phyloP scores from a whole-genome alignment of 306 rosid genomes.

The Lagenaria siceraria region DNA sequence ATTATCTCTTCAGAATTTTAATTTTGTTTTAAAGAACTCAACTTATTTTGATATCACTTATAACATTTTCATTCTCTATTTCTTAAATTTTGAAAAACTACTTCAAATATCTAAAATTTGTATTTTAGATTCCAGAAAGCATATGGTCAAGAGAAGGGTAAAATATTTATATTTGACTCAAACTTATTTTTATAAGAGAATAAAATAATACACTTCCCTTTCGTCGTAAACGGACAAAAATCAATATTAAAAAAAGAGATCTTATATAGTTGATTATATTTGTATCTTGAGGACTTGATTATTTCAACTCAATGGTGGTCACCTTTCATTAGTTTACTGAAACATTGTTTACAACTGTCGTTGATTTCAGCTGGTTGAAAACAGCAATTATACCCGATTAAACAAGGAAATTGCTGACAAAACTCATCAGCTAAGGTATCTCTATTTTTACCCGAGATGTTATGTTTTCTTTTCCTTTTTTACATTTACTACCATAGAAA shows the following conservation, averaged over 20 bases:
- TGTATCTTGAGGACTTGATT: neutral
- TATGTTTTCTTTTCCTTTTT: neutral
- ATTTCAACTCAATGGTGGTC: neutral
- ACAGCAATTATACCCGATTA: slow-evolving; percentile 45
- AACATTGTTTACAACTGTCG: neutral
- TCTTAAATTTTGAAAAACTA: neutral
- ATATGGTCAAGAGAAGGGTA: neutral
- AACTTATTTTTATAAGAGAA: neutral
- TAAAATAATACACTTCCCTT: neutral
- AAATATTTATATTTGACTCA: neutral
- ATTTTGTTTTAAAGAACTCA: neutral
- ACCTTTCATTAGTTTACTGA: neutral
- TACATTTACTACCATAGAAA: neutral
- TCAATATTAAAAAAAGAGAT: neutral
- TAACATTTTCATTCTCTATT: neutral
- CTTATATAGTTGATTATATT: neutral
- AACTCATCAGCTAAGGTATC: slow-evolving; percentile 63
- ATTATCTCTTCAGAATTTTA: neutral
- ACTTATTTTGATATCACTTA: neutral
- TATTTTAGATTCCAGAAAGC: neutral
- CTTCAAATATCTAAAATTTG: neutral
- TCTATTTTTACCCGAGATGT: neutral
- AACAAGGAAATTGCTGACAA: slow-evolving; percentile 65
- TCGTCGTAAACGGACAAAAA: neutral
- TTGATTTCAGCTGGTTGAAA: slow-evolving; percentile 62